Evolutionary conservation across 139 green algal genomes (phyloP), one percentile per base, ranked within the genome.

Genomic region (Chlamydomonas sp.): DNA sequence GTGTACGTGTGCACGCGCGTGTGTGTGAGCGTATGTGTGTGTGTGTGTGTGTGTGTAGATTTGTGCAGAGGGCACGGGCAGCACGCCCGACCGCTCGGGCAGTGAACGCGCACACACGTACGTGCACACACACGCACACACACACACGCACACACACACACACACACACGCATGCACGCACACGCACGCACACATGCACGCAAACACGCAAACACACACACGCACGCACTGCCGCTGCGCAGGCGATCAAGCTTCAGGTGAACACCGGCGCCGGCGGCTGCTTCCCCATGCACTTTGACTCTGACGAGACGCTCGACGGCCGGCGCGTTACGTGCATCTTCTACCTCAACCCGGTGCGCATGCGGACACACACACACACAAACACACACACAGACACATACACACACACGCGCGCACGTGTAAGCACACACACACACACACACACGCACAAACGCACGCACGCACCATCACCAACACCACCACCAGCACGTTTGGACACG

Each of bases 271-370:
- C 35, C 6, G 86, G 86, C 31, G 87, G 82, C 60, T 90, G 83
- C 70, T 95, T 95, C 66, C 89, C 89, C 5, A 77, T 93, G 5
- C 89, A 95, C 76, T 79, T 76, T 70, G 89, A 95, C 78, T 81
- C 62, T 16, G 86, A 91, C 57, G 78, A 69, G 33, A 58, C 48
- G 13, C 63, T 94, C 26, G 89, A 95, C 72, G 75, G 65, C 0
- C 77, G 89, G 0, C 33, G 69, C 3, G 48, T 94, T 5, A 93
- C 88, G 0, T 78, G 83, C 10, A 92, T 94, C 49, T 79, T 82
- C 49, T 92, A 92, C 69, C 72, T 88, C n/a, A 90, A 89, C 58
- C 70, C 72, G 0, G 65, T 10, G 74, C 82, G n/a, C n/a, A n/a
- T n/a, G n/a, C n/a, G n/a, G n/a, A n/a, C n/a, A n/a, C n/a, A n/a